Percentiles rank a stretch among this genome's conserved stretches.
phyloP scores from a whole-genome alignment of 768 basidiomycete genomes.

The Candolleomyces aberdarensis region DNA sequence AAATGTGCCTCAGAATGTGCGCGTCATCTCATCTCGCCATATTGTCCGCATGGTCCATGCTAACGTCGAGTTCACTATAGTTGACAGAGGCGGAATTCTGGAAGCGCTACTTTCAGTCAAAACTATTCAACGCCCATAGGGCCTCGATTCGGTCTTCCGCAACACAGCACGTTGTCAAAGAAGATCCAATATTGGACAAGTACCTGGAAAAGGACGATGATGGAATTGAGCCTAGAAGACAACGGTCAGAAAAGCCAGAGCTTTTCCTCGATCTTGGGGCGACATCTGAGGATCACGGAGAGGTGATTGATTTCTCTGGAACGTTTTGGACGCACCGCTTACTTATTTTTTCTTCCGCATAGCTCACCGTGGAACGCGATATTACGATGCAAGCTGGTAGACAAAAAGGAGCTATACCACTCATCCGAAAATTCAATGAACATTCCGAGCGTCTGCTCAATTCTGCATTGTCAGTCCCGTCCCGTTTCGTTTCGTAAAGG shows the following conservation, averaged over 20 bases:
- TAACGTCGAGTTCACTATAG: slow-evolving; percentile 36
- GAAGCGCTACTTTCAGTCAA: slow-evolving; percentile 95
- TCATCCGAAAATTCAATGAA: slow-evolving; percentile 97
- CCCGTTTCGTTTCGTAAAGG: not conserved
- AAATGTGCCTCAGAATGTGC: slow-evolving; percentile 74
- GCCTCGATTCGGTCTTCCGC: slow-evolving; percentile 89
- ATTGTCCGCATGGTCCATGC: slow-evolving; percentile 2
- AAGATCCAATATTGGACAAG: slow-evolving; percentile 91
- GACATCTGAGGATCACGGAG: slow-evolving; percentile 86
- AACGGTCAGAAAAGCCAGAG: slow-evolving; percentile 64
- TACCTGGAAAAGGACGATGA: slow-evolving; percentile 97
- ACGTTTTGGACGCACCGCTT: not conserved
- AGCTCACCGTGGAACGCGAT: slow-evolving; percentile 90
- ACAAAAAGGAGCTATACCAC: slow-evolving; percentile 81
- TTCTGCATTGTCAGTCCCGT: slow-evolving; percentile 57
- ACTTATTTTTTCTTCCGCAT: slow-evolving; percentile 5
- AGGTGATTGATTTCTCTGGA: slow-evolving; percentile 43
- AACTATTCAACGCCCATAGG: slow-evolving; percentile 91
- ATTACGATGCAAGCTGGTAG: slow-evolving; percentile 95
- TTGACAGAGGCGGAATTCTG: slow-evolving; percentile 91
- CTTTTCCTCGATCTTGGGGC: slow-evolving; percentile 84
- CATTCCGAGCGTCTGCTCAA: slow-evolving; percentile 89
- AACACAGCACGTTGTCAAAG: slow-evolving; percentile 79
- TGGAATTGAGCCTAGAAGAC: slow-evolving; percentile 77
- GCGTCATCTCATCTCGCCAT: slow-evolving; percentile 31